Evolutionary conservation across 306 rosid species (phyloP).

Genomic region (Alnus rubra): DNA sequence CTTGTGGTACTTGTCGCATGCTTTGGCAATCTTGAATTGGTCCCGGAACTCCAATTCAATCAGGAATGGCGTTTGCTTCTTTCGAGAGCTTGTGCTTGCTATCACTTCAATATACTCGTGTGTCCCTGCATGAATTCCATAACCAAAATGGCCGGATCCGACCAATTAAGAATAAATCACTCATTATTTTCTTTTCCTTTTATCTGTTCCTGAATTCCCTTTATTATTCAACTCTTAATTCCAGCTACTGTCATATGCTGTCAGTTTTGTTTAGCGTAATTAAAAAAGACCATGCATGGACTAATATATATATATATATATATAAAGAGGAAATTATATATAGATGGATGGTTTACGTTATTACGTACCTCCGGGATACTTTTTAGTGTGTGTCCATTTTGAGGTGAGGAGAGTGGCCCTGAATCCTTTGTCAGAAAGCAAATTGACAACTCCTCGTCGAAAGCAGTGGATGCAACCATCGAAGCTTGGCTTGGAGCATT

Average conservation of each 20-base stretch:
- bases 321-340: too few species aligned
- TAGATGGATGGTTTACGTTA: too few species aligned
- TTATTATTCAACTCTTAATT: too few species aligned
- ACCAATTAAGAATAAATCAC: too few species aligned
- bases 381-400: constrained; percentile 52
- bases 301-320: too few species aligned
- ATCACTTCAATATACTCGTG: constrained; percentile 34
- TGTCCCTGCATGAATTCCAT: not conserved
- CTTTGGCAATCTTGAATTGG: constrained; percentile 40
- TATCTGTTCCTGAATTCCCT: too few species aligned
- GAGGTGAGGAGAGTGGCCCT: constrained; percentile 49
- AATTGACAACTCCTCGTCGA: constrained; percentile 38
- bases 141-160: too few species aligned
- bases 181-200: not conserved
- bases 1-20: constrained; percentile 25
- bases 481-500: constrained; percentile 34
- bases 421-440: constrained; percentile 50
- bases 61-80: constrained; percentile 14
- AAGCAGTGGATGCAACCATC: constrained; percentile 47
- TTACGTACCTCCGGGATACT: constrained; percentile 53
- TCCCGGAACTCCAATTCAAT: constrained; percentile 36
- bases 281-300: too few species aligned
- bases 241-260: too few species aligned
- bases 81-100: constrained; percentile 7
- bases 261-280: too few species aligned